Evolutionary conservation across 345 rosid species (phyloP).

Genomic region (Ailanthus altissimus): DNA sequence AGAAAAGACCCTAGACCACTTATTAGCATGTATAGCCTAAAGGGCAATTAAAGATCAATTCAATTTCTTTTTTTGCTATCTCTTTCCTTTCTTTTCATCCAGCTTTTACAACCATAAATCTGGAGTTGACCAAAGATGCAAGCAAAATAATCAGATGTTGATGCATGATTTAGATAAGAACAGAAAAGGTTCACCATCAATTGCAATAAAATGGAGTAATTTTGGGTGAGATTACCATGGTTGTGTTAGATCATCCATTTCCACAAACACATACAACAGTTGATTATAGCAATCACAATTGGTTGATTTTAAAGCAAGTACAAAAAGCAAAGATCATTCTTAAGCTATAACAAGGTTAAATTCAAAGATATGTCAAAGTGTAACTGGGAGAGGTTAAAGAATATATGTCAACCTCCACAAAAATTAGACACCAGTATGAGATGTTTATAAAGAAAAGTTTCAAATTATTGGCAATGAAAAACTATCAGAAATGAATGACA

Average conservation of each 20-base stretch:
- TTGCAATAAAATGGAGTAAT: neutral
- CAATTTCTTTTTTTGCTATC: neutral
- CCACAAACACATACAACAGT: neutral
- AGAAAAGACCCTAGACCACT: neutral
- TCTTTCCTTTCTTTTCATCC: neutral
- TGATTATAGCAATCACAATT: neutral
- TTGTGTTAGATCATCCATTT: neutral
- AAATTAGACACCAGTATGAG: neutral
- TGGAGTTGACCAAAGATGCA: neutral
- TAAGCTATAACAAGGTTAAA: neutral
- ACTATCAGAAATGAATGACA: neutral
- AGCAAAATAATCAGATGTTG: neutral
- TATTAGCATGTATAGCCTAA: neutral
- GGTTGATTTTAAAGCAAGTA: neutral
- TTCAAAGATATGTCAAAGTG: neutral
- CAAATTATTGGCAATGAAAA: neutral
- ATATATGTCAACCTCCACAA: neutral
- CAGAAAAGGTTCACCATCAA: neutral
- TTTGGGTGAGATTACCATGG: neutral
- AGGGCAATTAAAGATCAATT: neutral
- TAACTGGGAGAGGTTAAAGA: neutral
- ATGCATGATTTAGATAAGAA: neutral
- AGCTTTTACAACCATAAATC: constrained; percentile 1
- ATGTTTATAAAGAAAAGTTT: neutral
- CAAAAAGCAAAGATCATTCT: neutral